Conservation (phyloP, 2,329 filamentous ascomycete species). For the Nakataea oryzae region DNA sequence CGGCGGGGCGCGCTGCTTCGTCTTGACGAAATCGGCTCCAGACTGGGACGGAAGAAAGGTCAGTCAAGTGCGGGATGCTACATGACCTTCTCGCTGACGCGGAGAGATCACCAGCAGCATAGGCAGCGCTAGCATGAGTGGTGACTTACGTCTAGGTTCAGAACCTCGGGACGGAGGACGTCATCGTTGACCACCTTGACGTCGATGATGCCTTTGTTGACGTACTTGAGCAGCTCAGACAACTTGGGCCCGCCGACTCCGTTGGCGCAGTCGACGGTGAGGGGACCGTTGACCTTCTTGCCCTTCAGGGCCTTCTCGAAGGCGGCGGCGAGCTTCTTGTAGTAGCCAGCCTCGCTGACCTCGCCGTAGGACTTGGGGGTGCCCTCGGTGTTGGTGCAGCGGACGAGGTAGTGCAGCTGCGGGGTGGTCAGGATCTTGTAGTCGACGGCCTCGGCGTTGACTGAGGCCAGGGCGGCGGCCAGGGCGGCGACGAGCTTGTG, state of each 20-base stretch:
- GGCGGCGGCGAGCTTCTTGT: conserved; percentile 78
- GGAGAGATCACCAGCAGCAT: neutral
- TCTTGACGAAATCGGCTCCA: conserved; percentile 96
- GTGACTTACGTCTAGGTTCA: conserved; percentile 71
- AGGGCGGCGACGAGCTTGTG: conserved; percentile 72
- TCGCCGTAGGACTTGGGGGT: conserved; percentile 82
- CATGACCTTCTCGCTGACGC: neutral
- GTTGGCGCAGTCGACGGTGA: conserved; percentile 93
- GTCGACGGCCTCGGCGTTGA: conserved; percentile 65
- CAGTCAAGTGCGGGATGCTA: conserved; percentile 1
- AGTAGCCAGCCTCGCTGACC: conserved; percentile 85
- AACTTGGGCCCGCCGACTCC: conserved; percentile 92
- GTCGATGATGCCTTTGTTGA: conserved; percentile 58
- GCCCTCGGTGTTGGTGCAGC: conserved; percentile 86
- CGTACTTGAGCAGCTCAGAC: conserved; percentile 71
- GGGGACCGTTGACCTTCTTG: conserved; percentile 59
- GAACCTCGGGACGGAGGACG: conserved; percentile 75
- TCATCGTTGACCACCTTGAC: conserved; percentile 89
- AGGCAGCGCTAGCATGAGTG: neutral
- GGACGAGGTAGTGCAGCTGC: conserved; percentile 94
- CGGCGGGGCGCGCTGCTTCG: conserved; percentile 81
- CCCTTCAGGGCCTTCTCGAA: conserved; percentile 77
- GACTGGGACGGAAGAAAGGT: conserved; percentile 41
- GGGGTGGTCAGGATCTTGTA: conserved; percentile 90
- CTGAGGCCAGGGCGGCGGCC: conserved; percentile 67